These are phyloP conservation scores for Podaxis pistillaris DNA, from an alignment of 768 basidiomycete species.

Conservation along the genomic window DNA sequence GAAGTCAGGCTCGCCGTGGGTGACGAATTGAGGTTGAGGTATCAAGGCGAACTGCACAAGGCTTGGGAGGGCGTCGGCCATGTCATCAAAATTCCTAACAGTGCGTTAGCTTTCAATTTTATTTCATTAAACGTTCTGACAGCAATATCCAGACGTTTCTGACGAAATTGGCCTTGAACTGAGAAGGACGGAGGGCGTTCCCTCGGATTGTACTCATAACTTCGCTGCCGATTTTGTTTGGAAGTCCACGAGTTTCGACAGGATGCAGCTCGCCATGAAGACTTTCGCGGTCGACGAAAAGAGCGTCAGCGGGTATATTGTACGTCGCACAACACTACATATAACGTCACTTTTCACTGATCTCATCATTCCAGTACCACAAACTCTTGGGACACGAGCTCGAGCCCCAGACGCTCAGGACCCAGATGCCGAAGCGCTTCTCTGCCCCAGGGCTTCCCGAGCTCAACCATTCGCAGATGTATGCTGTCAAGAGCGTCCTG, in stretches of 20 bases:
- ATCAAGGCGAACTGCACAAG: slow-evolving; percentile 86
- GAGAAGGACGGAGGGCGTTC: slow-evolving; percentile 87
- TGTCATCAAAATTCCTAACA: slow-evolving; percentile 99
- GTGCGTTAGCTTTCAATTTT: slow-evolving; percentile 44
- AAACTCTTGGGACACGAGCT: slow-evolving; percentile 98
- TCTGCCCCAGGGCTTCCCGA: slow-evolving; percentile 97
- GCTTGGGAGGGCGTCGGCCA: slow-evolving; percentile 98
- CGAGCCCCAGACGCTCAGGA: slow-evolving; percentile 87
- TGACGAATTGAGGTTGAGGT: slow-evolving; percentile 89
- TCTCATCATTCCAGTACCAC: slow-evolving; percentile 68
- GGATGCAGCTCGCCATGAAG: slow-evolving; percentile 99
- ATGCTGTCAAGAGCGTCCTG: slow-evolving; percentile 97
- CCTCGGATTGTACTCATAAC: slow-evolving; percentile 89
- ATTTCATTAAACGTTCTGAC: slow-evolving; percentile 13
- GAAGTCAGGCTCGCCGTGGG: slow-evolving; percentile 97
- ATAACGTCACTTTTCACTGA: background rate
- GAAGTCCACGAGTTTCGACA: slow-evolving; percentile 99
- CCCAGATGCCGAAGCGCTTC: slow-evolving; percentile 96
- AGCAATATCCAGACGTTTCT: slow-evolving; percentile 69
- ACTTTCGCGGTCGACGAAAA: slow-evolving; percentile 99
- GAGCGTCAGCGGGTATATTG: slow-evolving; percentile 98
- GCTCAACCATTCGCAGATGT: slow-evolving; percentile 99
- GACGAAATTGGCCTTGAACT: slow-evolving; percentile 97
- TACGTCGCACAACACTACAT: slow-evolving; percentile 38
- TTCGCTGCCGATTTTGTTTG: slow-evolving; percentile 99